Evolutionary conservation across 2,329 filamentous ascomycete genomes (phyloP).

Genomic region (Paracorniculantispora psalliotae): DNA sequence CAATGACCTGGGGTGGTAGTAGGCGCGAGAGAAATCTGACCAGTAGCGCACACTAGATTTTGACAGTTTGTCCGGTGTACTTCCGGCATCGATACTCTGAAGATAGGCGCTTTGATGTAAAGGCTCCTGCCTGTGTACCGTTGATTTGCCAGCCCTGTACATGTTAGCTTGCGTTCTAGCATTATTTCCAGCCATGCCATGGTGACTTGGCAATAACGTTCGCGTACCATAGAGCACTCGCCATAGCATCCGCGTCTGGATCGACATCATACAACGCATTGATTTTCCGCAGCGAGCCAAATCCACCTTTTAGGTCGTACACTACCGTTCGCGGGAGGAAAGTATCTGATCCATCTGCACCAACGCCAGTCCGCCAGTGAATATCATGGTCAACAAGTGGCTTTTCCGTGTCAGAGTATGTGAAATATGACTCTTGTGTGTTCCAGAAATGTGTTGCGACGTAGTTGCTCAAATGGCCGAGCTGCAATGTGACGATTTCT

Average conservation of each 20-base stretch:
- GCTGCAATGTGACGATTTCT: slow-evolving; percentile 90
- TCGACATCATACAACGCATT: slow-evolving; percentile 76
- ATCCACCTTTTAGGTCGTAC: slow-evolving; percentile 91
- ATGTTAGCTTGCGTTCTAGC: not conserved
- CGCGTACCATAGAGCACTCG: slow-evolving; percentile 30
- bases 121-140: slow-evolving; percentile 62
- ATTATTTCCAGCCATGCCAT: no score
- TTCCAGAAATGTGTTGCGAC: slow-evolving; percentile 98
- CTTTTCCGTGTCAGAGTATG: slow-evolving; percentile 56
- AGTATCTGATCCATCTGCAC: slow-evolving; percentile 79
- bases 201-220: not conserved
- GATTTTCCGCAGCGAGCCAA: slow-evolving; percentile 80
- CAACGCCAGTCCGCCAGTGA: slow-evolving; percentile 80
- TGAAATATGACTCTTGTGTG: slow-evolving; percentile 94
- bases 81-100: slow-evolving; percentile 68
- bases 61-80: slow-evolving; percentile 60
- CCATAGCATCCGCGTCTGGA: slow-evolving; percentile 27
- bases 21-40: slow-evolving; percentile 94
- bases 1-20: slow-evolving; percentile 82
- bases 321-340: slow-evolving; percentile 88
- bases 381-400: slow-evolving; percentile 51
- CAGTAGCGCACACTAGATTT: slow-evolving; percentile 80
- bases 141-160: slow-evolving; percentile 58
- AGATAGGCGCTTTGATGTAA: slow-evolving; percentile 75
- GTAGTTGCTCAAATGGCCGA: slow-evolving; percentile 90